Base-by-base conservation (phyloP, 495 filamentous ascomycete species). In the Parmelia sp. region DNA sequence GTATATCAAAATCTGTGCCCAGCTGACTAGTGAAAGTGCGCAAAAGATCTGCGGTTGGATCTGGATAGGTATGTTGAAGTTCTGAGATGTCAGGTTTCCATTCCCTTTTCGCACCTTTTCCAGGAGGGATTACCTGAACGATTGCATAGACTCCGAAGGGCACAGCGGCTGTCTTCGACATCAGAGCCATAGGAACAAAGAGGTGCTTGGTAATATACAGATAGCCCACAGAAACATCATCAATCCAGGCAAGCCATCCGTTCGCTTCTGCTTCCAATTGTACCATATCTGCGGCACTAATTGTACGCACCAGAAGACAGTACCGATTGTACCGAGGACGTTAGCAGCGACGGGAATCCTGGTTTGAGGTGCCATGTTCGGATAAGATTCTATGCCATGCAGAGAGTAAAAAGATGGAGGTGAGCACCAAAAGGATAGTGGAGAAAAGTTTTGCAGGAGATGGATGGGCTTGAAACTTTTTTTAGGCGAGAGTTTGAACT, bases 141-240 rank as follows among this genome's bases (percentile, higher is more conserved):
- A 83, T 77, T 17, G 81, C 71, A 72, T 84, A 83, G 17, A 80
- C 78, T 8, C 81, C 81, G 72, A 84, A 83, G 8, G 81, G 81
- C 29, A 83, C 77, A 19, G 76, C 75, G 47, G 78, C 77, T 82
- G 62, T 45, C 42, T 29, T 3, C 9, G 49, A 5, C 37, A 42
- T 63, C 19, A 63, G 53, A 23, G 45, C 42, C 7, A 15, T 12
- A 3, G 31, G 23, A 37, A 10, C 14, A 49, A 49, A 37, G 7
- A 37, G 44, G 9, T 3, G 12, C 27, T 47, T 21, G 21, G 8
- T 36, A 15, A 42, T 25, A 4, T n/a, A 88, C 86, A 87, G 37
- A 80, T 71, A 29, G 85, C 86, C 88, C 88, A 91, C 3, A 91
- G 71, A 61, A 90, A 84, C 82, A 90, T 86, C 88, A 92, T 92